Evolutionary conservation across 805 yeast species (phyloP), one percentile per base, ranked within the genome.

Genomic region (Yueomyces sp.): DNA sequence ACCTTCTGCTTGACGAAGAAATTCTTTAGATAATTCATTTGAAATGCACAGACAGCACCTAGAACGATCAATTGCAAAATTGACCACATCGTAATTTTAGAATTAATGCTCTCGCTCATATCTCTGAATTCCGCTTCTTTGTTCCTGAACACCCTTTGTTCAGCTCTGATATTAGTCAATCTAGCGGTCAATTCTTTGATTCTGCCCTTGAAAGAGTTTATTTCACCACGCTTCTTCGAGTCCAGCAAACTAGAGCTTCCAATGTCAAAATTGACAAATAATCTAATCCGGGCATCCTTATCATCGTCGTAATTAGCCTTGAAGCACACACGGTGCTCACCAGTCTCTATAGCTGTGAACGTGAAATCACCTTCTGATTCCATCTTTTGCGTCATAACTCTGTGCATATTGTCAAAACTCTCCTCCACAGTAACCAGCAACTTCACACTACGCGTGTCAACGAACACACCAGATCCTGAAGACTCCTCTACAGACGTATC

Each of bases 1-100:
- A 85, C 76, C 67, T 87, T 87, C 59, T 86, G 94, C 65, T 85
- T 86, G 47, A 85, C 80, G 59, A 86, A 86, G 74, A 86, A 85
- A 38, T 78, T 64, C 64, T 82, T 82, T 65, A 87, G 72, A 55
- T 83, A 87, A 44, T 72, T 71, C 60, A 87, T 64, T 66, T 87
- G 95, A 72, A 84, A 76, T 37, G 70, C 71, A 53, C 95, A 83
- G 6, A 88, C 78, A 12, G 68, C 74, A 7, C 74, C 70, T 52
- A 87, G 70, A 2, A 82, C 85, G 27, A 76, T 28, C 40, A 84
- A 58, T 66, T 87, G 95, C 40, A 83, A 57, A 41, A 84, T 50
- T 9, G 92, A 76, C 88, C 92, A 84, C 52, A 70, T 64, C 26
- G 82, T 73, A 28, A 83, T 90, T 44, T 79, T 73, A 4, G 79